These are phyloP conservation scores for Candida tibetensis DNA, from an alignment of 805 yeast genomes.

Conservation along the genomic window DNA sequence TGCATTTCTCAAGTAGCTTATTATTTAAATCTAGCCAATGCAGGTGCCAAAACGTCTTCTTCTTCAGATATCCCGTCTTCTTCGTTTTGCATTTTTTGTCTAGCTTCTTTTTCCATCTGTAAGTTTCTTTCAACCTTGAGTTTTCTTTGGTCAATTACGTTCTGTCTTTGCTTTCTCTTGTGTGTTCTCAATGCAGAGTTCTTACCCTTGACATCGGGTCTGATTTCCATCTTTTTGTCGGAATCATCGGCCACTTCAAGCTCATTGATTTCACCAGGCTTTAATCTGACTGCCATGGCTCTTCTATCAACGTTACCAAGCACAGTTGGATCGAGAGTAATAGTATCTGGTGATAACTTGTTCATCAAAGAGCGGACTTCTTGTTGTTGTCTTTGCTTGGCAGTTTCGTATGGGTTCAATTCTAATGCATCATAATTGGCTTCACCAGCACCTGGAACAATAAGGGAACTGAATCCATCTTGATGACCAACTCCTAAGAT, in stretches of 20 bases:
- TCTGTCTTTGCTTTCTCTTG: constrained; percentile 77
- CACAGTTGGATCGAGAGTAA: constrained; percentile 80
- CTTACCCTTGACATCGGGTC: constrained; percentile 71
- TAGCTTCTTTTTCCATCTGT: constrained; percentile 67
- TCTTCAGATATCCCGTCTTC: constrained; percentile 49
- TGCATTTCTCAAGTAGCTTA: not conserved
- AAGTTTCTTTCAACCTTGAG: constrained; percentile 72
- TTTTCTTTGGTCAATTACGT: constrained; percentile 83
- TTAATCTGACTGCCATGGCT: constrained; percentile 60
- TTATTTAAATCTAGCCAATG: constrained; percentile 48
- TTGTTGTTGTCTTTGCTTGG: constrained; percentile 87
- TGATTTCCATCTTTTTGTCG: constrained; percentile 49
- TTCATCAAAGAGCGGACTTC: constrained; percentile 85
- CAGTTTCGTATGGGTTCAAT: constrained; percentile 86
- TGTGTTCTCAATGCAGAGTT: constrained; percentile 80
- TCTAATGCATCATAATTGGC: constrained; percentile 96
- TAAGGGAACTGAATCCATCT: constrained; percentile 45
- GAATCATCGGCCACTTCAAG: constrained; percentile 38
- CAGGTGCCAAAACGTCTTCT: constrained; percentile 51
- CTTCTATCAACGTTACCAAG: constrained; percentile 82
- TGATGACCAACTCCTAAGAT: constrained; percentile 86
- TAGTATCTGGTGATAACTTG: constrained; percentile 89
- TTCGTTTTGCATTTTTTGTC: constrained; percentile 49
- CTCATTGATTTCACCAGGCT: constrained; percentile 51
- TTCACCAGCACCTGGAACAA: constrained; percentile 97